Base-by-base conservation (phyloP, 257 asterid species). In the Knoxia roxburghii region DNA sequence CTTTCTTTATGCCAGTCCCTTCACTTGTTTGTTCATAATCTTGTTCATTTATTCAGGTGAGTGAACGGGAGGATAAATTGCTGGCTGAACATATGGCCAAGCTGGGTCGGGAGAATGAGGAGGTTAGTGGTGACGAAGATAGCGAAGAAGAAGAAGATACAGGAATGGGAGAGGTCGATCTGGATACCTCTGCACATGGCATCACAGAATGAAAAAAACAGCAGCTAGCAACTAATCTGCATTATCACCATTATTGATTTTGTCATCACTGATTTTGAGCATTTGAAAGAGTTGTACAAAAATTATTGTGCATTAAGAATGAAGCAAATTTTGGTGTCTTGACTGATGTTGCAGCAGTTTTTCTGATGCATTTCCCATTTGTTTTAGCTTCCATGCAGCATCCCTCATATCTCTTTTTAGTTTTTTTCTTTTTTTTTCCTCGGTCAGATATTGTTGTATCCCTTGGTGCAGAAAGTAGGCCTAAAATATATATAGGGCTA, bases 131-230 rank as follows among this genome's bases (percentile, higher is more conserved):
- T 9, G 98, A 93, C 45, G 98, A 90, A 72, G 91, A 72, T 72
- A 90, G 94, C 35, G 97, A 90, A 77, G 97, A 81, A 80, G 97
- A 93, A 74, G 98, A 93, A 77, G 98, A 93, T 71, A 89, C 96
- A 5, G 99, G 99, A 41, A 88, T 93, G 99, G 99, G 99, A 63
- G 95, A 90, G 15, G 63, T 88, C 40, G 97, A 89, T 58, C 61
- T 89, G 50, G 91, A 89, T 61, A 90, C 80, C 64, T 50, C 95
- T 0, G 81, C 79, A 64, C 43, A 59, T 23, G 83, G 76, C 21
- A 69, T 88, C 32, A 72, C 89, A 15, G 86, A 75, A 1, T 81
- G 71, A 75, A 53, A 49, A 15, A n/a, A 32, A n/a, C 6, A 8
- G 49, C 45, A 6, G 7, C 20, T n/a, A n/a, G n/a, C n/a, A n/a